Evolutionary conservation across 2,329 filamentous ascomycete species (phyloP), one percentile per base, ranked within the genome.

Genomic region (Pseudohalonectria lignicola): DNA sequence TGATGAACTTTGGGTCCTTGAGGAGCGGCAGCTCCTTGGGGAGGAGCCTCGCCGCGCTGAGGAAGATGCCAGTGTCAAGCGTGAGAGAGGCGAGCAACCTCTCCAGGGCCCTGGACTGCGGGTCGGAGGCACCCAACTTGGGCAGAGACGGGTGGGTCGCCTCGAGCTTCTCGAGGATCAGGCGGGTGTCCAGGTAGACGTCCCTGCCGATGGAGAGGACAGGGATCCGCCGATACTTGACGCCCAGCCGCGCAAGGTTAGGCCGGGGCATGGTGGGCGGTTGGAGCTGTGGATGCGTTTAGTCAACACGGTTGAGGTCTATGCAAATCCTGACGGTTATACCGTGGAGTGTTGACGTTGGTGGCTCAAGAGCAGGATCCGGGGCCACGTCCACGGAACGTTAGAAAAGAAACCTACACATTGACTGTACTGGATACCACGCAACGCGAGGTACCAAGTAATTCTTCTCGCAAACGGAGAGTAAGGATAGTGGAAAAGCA

Each of bases 201-300:
- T 83, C 74, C 5, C 71, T 64, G 13, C 78, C 80, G 46, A 85
- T 76, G 17, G 74, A 60, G 36, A 86, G 57, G 36, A 86, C 51
- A 2, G 82, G 82, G 40, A 85, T 84, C 41, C 82, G 78, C 4
- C 81, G 71, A 57, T 87, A 80, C 6, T 64, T 60, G 39, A 85
- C 65, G 19, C 76, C 78, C 12, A 86, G 65, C 2, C 62, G 60
- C 15, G 61, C 56, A 12, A 85, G 52, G 52, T 83, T 78, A 1
- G 79, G 78, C 19, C 81, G 75, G 6, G 82, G 82, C 52, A 85
- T 63, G 25, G 71, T 67, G 3, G 64, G 60, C 0, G 81, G 78
- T 74, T 86, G 80, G 36, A 76, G 56, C 78, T 81, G 43, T n/a
- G n/a, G n/a, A n/a, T n/a, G n/a, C n/a, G n/a, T n/a, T n/a, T n/a